Evolutionary conservation across 306 rosid species (phyloP).

Genomic region (Gleditsia sinensis): DNA sequence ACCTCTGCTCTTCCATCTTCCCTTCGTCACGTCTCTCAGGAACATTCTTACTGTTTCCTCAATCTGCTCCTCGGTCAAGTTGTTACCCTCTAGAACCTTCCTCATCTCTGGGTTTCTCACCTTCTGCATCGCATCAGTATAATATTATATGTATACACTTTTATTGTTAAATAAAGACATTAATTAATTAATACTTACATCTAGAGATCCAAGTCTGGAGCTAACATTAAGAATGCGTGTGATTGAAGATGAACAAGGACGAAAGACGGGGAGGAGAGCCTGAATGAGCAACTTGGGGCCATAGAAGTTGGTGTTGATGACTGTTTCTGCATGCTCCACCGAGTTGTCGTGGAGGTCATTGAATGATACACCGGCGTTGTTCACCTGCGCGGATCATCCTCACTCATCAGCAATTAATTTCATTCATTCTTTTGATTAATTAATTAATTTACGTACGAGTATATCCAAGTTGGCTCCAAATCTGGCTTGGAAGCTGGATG

Average conservation of each 20-base stretch:
- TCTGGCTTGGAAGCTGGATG: slow-evolving; percentile 47
- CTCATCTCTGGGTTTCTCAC: slow-evolving; percentile 50
- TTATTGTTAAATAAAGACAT: too few relatives aligned
- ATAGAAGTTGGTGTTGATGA: slow-evolving; percentile 67
- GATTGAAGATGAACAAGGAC: slow-evolving; percentile 47
- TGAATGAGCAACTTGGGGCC: slow-evolving; percentile 70
- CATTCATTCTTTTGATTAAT: too few relatives aligned
- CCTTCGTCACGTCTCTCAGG: slow-evolving; percentile 54
- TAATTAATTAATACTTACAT: too few relatives aligned
- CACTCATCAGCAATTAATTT: too few relatives aligned
- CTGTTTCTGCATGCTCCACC: slow-evolving; percentile 67
- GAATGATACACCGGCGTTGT: slow-evolving; percentile 82
- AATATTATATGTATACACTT: too few relatives aligned
- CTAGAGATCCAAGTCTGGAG: slow-evolving; percentile 83
- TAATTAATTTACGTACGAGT: slow-evolving; percentile 50
- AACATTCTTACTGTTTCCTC: slow-evolving; percentile 52
- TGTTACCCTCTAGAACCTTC: slow-evolving; percentile 36
- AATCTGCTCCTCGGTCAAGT: slow-evolving; percentile 52
- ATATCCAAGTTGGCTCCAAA: slow-evolving; percentile 71
- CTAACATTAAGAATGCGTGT: slow-evolving; percentile 74
- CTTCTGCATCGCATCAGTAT: too few relatives aligned
- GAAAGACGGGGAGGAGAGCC: slow-evolving; percentile 68
- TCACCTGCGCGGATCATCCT: slow-evolving; percentile 77
- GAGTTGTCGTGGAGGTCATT: slow-evolving; percentile 68
- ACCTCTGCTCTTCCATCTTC: slow-evolving; percentile 68